Evolutionary conservation across 805 yeast species (phyloP).

Genomic region (Yamadazyma akitaensis): DNA sequence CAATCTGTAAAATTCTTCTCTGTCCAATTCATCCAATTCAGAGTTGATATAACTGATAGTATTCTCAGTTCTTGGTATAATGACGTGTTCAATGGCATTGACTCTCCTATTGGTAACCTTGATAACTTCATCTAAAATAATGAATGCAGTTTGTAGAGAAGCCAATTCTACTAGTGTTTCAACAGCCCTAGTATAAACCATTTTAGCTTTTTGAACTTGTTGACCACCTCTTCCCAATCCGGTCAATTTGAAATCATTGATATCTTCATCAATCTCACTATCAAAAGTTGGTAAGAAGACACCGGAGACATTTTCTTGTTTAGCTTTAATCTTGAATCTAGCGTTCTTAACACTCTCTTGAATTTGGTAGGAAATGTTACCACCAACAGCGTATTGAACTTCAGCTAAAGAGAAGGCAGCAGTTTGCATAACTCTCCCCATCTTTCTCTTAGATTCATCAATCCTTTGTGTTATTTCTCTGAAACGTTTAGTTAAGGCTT

Average conservation of each 20-base stretch:
- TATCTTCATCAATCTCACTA: slow-evolving; percentile 73
- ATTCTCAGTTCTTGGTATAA: slow-evolving; percentile 96
- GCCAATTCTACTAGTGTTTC: slow-evolving; percentile 95
- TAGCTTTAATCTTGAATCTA: slow-evolving; percentile 84
- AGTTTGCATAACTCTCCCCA: slow-evolving; percentile 98
- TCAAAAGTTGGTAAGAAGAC: slow-evolving; percentile 93
- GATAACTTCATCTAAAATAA: slow-evolving; percentile 94
- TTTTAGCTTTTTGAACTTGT: slow-evolving; percentile 92
- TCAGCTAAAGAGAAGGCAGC: slow-evolving; percentile 97
- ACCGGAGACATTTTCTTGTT: slow-evolving; percentile 95
- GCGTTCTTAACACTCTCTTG: slow-evolving; percentile 92
- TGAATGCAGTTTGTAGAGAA: slow-evolving; percentile 93
- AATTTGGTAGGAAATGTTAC: slow-evolving; percentile 90
- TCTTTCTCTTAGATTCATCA: slow-evolving; percentile 92
- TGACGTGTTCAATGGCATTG: slow-evolving; percentile 97
- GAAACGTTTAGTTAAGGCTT: slow-evolving; percentile 93
- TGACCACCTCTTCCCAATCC: slow-evolving; percentile 99
- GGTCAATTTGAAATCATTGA: slow-evolving; percentile 92
- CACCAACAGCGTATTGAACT: slow-evolving; percentile 96
- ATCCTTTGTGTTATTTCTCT: slow-evolving; percentile 93
- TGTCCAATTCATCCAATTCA: slow-evolving; percentile 94
- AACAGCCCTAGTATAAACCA: slow-evolving; percentile 92
- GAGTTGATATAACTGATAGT: slow-evolving; percentile 89
- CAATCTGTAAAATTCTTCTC: slow-evolving; percentile 96
- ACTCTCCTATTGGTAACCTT: slow-evolving; percentile 98